These are phyloP conservation scores for Cryptococcus amylolentus DNA, from an alignment of 1,284 basidiomycete species.

Conservation along the genomic window DNA sequence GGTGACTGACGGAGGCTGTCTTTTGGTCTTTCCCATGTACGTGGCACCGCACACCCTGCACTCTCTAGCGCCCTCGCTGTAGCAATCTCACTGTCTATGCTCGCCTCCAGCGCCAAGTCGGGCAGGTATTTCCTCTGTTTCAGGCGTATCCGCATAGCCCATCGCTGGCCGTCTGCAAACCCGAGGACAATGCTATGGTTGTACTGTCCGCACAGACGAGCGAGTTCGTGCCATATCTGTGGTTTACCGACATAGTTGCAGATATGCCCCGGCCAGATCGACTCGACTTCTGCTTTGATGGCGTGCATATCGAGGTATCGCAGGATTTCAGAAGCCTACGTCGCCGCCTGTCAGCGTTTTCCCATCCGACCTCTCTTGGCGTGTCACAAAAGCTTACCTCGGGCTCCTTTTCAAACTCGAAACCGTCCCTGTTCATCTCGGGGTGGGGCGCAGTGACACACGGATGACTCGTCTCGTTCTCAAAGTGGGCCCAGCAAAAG, in stretches of 20 bases:
- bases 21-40: neutral
- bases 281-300: constrained; percentile 1
- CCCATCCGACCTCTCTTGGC: too few species aligned
- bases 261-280: neutral
- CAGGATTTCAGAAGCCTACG: neutral
- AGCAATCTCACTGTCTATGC: constrained; percentile 5
- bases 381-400: neutral
- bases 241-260: constrained; percentile 3
- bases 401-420: constrained; percentile 3
- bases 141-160: constrained; percentile 9
- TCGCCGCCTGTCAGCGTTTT: neutral
- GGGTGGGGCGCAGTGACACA: neutral
- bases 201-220: neutral
- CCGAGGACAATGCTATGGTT: constrained; percentile 7
- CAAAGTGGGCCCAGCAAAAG: constrained; percentile 4
- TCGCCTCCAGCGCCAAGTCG: neutral
- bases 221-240: neutral
- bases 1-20: neutral
- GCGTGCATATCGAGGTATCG: constrained; percentile 1
- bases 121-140: neutral
- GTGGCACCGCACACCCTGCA: constrained; percentile 3
- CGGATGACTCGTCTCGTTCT: neutral
- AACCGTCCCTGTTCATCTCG: constrained; percentile 1
- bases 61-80: constrained; percentile 1
- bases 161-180: constrained; percentile 6